A percentile compares a stretch with the other conserved stretches of the same genome.
phyloP scores from a whole-genome alignment of 257 asterid species.

The Nicotiana knightiana region DNA sequence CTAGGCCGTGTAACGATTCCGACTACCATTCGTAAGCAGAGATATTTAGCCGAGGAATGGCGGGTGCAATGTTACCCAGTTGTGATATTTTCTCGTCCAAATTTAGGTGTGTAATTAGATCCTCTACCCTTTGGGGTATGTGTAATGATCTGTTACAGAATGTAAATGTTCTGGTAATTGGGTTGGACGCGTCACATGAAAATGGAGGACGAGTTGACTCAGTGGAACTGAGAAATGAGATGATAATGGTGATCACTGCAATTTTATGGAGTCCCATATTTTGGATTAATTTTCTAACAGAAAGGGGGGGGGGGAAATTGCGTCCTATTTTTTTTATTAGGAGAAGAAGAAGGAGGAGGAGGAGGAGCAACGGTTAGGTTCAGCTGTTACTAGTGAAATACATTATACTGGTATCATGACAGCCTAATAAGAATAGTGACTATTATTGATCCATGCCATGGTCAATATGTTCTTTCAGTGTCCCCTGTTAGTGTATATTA shows the following conservation, averaged over 20 bases:
- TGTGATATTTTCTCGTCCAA: conserved; percentile 62
- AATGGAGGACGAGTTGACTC: conserved; percentile 33
- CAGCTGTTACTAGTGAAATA: not conserved
- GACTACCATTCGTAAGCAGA: conserved; percentile 85
- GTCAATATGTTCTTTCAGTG: no score
- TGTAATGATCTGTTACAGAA: conserved; percentile 42
- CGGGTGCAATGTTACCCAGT: conserved; percentile 48
- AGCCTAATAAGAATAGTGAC: no score
- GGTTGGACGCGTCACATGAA: conserved; percentile 49
- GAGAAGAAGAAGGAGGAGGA: no score
- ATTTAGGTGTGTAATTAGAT: conserved; percentile 49
- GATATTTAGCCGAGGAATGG: conserved; percentile 56
- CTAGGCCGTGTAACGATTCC: conserved; percentile 67
- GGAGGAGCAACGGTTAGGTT: not conserved
- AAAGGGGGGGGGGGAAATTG: no score
- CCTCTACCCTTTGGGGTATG: conserved; percentile 27
- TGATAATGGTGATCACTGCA: not conserved
- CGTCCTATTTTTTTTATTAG: not conserved
- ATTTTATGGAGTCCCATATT: not conserved
- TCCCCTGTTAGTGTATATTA: no score
- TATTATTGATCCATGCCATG: no score
- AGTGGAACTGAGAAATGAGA: not conserved
- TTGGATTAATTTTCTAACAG: not conserved
- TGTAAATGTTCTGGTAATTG: conserved; percentile 29
- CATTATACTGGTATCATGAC: no score